Base-by-base conservation (phyloP, 176 grass and related monocot genomes). In the Carex scoparia region DNA sequence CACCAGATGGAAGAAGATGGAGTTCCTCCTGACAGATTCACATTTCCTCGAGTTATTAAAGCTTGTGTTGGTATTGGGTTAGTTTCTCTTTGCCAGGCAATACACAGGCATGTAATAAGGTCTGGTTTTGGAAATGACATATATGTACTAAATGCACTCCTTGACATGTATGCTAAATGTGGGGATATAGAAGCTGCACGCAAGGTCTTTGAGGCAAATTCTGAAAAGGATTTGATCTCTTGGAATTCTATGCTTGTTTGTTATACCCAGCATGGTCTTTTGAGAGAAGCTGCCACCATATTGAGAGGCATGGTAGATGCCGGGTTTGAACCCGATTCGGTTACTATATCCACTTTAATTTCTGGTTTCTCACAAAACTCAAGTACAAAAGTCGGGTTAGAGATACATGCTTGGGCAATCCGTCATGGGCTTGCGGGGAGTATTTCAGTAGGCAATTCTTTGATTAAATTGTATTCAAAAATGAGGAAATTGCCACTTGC, bases 1-100 rank as follows among this genome's bases (percentile, higher is more conserved):
- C 73, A 86, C 67, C 89, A 95, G 83, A 92, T 95, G 93, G 91
- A 93, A 70, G 91, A 95, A 86, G 89, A 95, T 3, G 87, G 80
- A 57, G 79, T 88, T 53, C 69, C 84, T 35, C 85, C 89, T 7
- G 91, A 92, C 63, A 30, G 80, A 61, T 87, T 86, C 85, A 92
- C 93, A 64, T 89, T 92, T 46, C 76, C 49, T 1, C 64, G 56
- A 8, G 93, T 87, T 51, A 81, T 92, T 79, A 81, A 85, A 84
- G 87, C 89, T 14, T 95, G 93, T 84, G 74, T 80, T 1, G 85
- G 87, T 82, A 77, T 86, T 19, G 63, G 69, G 35, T 91, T 80
- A 7, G 12, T 89, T 18, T 65, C 6, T 10, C 67, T 88, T 31
- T 91, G 89, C 61, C 79, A 84, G 78, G 79, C 56, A 60, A 65